Base-by-base conservation (phyloP, 805 yeast species). In the Yarrowia sp. region DNA sequence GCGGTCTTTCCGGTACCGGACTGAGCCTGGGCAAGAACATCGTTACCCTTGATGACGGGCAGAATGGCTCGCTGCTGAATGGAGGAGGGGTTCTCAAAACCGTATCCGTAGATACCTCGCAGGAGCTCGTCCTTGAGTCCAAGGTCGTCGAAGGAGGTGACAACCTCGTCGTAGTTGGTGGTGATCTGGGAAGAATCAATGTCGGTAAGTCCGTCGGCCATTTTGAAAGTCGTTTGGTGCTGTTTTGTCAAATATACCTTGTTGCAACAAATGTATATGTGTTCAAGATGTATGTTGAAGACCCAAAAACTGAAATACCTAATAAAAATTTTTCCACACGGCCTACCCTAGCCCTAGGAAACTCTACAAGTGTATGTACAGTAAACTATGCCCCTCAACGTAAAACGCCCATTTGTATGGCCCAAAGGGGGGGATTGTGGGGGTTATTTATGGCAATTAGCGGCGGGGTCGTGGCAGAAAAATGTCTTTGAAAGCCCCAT, bases 1-100 rank as follows among this genome's bases (percentile, higher is more conserved):
- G 98, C 99, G 38, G 99, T 95, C 83, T 95, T 95, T 82, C 99
- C 99, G 63, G 99, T 95, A 81, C 99, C 99, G 45, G 97, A 92
- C 82, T 95, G 99, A 70, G 99, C 98, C 83, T 95, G 99, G 71
- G 99, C 99, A 72, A 95, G 87, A 68, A 93, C 96, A 80, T 95
- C 99, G 80, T 92, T 88, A 69, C 97, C 97, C 77, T 88, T 89
- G 75, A 92, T 89, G 80, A 95, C 93, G 79, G 97, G 99, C 81
- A 90, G 83, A 75, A 95, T 95, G 72, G 98, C 99, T 80, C 99
- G 88, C 78, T 92, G 93, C 83, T 95, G 99, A 82, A 95, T 95
- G 69, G 98, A 95, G 68, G 98, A 92, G 73, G 99, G 99, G 68
- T 87, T 86, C 82, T 94, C 98, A 80, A 92, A 95, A 80, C 98